These are phyloP conservation scores for Cystobasidium sp. DNA, from an alignment of 1,284 basidiomycete species.

Conservation along the genomic window DNA sequence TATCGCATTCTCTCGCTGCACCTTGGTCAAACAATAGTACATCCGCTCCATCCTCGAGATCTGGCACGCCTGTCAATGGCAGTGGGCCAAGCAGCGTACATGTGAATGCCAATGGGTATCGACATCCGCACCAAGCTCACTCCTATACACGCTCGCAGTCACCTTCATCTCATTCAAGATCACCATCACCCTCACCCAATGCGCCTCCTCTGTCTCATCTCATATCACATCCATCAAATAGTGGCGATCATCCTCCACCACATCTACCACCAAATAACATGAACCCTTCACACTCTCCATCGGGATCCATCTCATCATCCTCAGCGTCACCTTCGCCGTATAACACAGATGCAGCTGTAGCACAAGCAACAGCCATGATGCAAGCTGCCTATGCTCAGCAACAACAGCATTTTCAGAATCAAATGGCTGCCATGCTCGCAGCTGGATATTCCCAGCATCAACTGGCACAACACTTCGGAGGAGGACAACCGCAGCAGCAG, in stretches of 20 bases:
- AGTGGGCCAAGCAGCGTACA: too few species aligned
- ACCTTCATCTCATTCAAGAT: background rate
- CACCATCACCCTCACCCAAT: background rate
- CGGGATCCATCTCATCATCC: slow-evolving; percentile 2
- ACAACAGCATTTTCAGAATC: slow-evolving; percentile 38
- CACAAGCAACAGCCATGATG: slow-evolving; percentile 35
- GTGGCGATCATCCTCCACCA: background rate
- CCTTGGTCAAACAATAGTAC: background rate
- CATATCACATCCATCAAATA: background rate
- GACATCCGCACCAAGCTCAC: background rate
- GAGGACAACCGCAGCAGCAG: slow-evolving; percentile 11
- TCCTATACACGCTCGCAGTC: background rate
- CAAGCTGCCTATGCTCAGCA: slow-evolving; percentile 40
- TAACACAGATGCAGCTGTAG: slow-evolving; percentile 9
- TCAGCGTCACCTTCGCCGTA: background rate
- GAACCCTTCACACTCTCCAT: slow-evolving; percentile 2
- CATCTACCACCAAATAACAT: slow-evolving; percentile 1
- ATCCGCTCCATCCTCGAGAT: slow-evolving; percentile 1
- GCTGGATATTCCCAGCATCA: slow-evolving; percentile 35
- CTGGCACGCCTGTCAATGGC: slow-evolving; percentile 22
- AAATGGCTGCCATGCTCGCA: slow-evolving; percentile 32
- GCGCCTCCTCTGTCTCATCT: background rate
- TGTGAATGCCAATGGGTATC: background rate
- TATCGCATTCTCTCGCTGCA: background rate
- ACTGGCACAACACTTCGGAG: slow-evolving; percentile 14